These are phyloP conservation scores for Macrolepiota albuminosa DNA, from an alignment of 768 basidiomycete genomes.

Conservation along the genomic window DNA sequence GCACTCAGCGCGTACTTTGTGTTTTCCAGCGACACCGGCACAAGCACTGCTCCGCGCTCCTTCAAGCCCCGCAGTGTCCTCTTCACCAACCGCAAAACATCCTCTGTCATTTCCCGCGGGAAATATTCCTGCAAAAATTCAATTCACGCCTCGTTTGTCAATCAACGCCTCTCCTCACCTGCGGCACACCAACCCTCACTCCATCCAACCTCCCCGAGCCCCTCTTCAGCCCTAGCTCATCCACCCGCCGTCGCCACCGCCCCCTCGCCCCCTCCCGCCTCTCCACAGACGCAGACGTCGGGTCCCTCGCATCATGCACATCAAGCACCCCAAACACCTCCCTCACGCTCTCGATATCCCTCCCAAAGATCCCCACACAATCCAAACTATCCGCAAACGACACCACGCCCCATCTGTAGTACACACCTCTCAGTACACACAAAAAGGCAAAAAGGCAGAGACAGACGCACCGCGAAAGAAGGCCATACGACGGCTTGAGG, in stretches of 20 bases:
- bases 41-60: conserved; percentile 57
- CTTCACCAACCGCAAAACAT: conserved; percentile 42
- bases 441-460: too few species aligned
- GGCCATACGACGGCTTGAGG: conserved; percentile 91
- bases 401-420: conserved; percentile 77
- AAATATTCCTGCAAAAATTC: conserved; percentile 62
- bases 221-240: conserved; percentile 2
- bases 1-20: conserved; percentile 75
- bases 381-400: conserved; percentile 95
- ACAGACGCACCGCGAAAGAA: conserved; percentile 70
- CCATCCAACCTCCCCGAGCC: conserved; percentile 32
- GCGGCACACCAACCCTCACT: conserved; percentile 72
- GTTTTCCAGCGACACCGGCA: conserved; percentile 70
- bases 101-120: conserved; percentile 54
- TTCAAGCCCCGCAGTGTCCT: conserved; percentile 34
- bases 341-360: conserved; percentile 41
- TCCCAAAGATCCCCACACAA: conserved; percentile 82
- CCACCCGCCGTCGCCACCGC: conserved; percentile 13
- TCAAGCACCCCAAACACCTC: conserved; percentile 64
- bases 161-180: conserved; percentile 32
- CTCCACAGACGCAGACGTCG: conserved; percentile 56
- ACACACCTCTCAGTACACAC: neutral
- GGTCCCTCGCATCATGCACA: conserved; percentile 65
- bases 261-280: conserved; percentile 24
- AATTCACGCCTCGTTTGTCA: neutral